Evolutionary conservation across 371 early-diverging fungal genomes (phyloP).

Genomic region (Mycotypha africana): DNA sequence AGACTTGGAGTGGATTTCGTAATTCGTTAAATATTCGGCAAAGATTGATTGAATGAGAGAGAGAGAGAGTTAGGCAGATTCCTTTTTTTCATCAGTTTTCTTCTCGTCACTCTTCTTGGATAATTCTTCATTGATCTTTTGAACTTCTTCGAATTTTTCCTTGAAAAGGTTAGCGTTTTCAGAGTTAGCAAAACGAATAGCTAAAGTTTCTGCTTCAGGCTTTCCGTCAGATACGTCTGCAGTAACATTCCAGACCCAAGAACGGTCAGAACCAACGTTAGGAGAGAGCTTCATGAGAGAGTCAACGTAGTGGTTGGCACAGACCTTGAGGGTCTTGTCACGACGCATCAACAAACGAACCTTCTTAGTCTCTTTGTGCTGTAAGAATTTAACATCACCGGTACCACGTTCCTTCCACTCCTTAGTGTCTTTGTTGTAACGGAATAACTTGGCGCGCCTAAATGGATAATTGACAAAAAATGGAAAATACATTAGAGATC

Average conservation of each 20-base stretch:
- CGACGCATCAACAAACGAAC: slow-evolving; percentile 95
- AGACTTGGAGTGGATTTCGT: no score
- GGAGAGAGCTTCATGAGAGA: slow-evolving; percentile 84
- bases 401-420: slow-evolving; percentile 99
- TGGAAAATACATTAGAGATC: background rate
- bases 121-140: slow-evolving; percentile 30
- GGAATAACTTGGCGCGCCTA: slow-evolving; percentile 97
- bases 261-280: slow-evolving; percentile 95
- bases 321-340: slow-evolving; percentile 96
- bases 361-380: slow-evolving; percentile 85
- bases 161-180: slow-evolving; percentile 67
- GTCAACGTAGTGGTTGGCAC: slow-evolving; percentile 95
- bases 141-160: slow-evolving; percentile 44
- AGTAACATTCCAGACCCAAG: slow-evolving; percentile 93
- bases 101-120: slow-evolving; percentile 27
- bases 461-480: slow-evolving; percentile 1
- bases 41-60: no score
- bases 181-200: slow-evolving; percentile 94
- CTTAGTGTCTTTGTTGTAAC: slow-evolving; percentile 79
- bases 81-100: slow-evolving; percentile 18
- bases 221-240: slow-evolving; percentile 91
- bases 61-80: slow-evolving; percentile 7
- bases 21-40: no score
- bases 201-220: slow-evolving; percentile 79
- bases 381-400: slow-evolving; percentile 91